phyloP scores from a whole-genome alignment of 2,329 filamentous ascomycete genomes.

The Diplodia seriata region DNA sequence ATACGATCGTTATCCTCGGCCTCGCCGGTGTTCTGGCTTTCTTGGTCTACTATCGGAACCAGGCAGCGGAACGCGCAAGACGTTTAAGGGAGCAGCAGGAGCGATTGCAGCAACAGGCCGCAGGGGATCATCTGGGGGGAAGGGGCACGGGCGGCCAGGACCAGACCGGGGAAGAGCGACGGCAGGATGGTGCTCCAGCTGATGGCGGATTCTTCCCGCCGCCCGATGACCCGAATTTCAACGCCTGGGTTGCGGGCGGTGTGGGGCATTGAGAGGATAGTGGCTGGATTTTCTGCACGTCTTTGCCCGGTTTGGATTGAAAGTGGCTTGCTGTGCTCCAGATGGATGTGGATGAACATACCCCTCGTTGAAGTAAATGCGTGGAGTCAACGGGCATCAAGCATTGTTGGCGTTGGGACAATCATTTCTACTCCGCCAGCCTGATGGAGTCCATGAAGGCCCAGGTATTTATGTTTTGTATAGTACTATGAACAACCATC shows the following conservation, averaged over 20 bases:
- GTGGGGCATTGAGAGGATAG: slow-evolving; percentile 61
- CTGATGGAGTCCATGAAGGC: neutral
- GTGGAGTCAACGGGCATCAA: neutral
- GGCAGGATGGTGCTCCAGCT: slow-evolving; percentile 42
- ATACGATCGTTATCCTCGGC: slow-evolving; percentile 82
- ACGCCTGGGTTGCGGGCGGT: slow-evolving; percentile 71
- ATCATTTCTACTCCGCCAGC: neutral
- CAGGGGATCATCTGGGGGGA: neutral
- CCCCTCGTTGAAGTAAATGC: neutral
- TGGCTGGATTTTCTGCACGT: neutral
- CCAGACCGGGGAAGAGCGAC: slow-evolving; percentile 46
- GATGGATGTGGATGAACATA: neutral
- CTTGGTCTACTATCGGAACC: slow-evolving; percentile 81
- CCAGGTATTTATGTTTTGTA: neutral
- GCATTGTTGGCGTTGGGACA: neutral
- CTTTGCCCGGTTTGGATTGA: neutral
- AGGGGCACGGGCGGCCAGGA: neutral
- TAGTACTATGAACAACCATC: neutral
- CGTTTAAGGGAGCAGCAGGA: slow-evolving; percentile 42
- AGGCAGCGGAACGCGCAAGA: slow-evolving; percentile 55
- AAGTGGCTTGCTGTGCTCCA: neutral
- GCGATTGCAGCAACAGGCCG: slow-evolving; percentile 37
- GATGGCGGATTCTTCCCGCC: slow-evolving; percentile 69
- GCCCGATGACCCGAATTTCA: slow-evolving; percentile 71
- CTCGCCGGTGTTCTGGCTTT: slow-evolving; percentile 76